Evolutionary conservation across 2,329 filamentous ascomycete genomes (phyloP).

Genomic region (Fusarium robinianum): DNA sequence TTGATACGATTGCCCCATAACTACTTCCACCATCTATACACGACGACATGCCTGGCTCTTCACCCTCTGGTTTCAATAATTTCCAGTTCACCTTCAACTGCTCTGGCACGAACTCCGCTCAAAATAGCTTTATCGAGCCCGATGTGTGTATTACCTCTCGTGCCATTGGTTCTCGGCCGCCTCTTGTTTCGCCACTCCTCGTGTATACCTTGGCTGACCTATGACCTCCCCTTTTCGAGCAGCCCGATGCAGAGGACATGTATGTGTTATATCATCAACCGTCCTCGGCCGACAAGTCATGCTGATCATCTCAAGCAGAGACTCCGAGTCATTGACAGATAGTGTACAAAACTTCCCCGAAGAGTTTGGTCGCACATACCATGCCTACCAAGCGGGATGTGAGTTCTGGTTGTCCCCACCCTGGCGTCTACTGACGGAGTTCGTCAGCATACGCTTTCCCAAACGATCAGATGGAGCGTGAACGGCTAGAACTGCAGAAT

Average conservation of each 20-base stretch:
- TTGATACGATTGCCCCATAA: too few species aligned
- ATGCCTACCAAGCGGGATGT: constrained; percentile 54
- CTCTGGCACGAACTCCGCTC: constrained; percentile 31
- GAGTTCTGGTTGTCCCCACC: constrained; percentile 29
- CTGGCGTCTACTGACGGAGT: too few species aligned
- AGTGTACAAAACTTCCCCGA: constrained; percentile 49
- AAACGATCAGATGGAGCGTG: constrained; percentile 49
- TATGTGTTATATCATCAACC: constrained; percentile 19
- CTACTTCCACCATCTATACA: constrained; percentile 12
- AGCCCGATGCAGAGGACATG: constrained; percentile 33
- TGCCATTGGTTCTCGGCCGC: background rate
- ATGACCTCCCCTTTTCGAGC: constrained; percentile 1
- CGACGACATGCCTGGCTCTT: constrained; percentile 19
- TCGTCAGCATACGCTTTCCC: constrained; percentile 51
- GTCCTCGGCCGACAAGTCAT: background rate
- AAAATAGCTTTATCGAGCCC: constrained; percentile 41
- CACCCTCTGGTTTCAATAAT: constrained; percentile 24
- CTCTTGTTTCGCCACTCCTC: background rate
- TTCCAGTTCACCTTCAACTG: constrained; percentile 44
- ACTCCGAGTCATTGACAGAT: constrained; percentile 47
- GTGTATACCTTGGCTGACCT: constrained; percentile 30
- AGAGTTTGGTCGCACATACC: constrained; percentile 53
- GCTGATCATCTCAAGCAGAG: constrained; percentile 27
- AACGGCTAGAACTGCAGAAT: constrained; percentile 48
- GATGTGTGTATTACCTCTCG: constrained; percentile 35